Base-by-base conservation (phyloP, 176 grass and related monocot genomes). In the Musa beccarii region DNA sequence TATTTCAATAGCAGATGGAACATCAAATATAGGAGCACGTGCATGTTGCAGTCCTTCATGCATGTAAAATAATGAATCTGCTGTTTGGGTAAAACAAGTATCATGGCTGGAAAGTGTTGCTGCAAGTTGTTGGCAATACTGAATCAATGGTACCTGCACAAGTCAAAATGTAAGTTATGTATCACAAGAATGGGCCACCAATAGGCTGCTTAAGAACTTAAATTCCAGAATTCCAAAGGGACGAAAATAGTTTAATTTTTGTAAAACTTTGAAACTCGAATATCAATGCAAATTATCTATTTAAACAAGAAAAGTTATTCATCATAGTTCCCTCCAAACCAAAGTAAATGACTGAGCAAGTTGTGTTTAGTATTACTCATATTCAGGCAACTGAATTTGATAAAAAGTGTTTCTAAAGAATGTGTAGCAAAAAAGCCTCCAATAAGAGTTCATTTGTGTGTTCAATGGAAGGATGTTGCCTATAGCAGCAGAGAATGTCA, bases 81-180 rank as follows among this genome's bases (percentile, higher is more conserved):
- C 95, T 84, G 95, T 99, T 85, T 94, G 90, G 51, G 88, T 94
- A 78, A 99, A 99, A 81, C 95, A 99, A 53, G 84, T 87, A 73
- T 99, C 95, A 79, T 99, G 95, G 54, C 79, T 89, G 25, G 83
- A 89, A 59, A 99, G 86, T 72, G 95, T 99, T 17, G 91, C 80
- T 61, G 86, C 90, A 79, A 99, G 95, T 70, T 99, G 95, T 83
- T 93, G 88, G 82, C 90, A 99, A 65, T 99, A 89, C 81, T 92
- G 73, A 52, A 99, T 88, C 84, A 99, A 86, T 13, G 95, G 90
- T 72, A 87, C 95, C 95, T 99, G 83, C 34, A 72, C 13, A 84
- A 3, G 28, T 52, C 9, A 73, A 25, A 43, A 65, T 24, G 16
- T 4, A 65, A 28, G 19, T 73, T 72, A 10, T 16, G 25, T 25